Percentiles rank a stretch among this genome's conserved stretches.
Evolutionary conservation across 2,329 filamentous ascomycete species (phyloP).

Genomic region (Exserohilum turcica): DNA sequence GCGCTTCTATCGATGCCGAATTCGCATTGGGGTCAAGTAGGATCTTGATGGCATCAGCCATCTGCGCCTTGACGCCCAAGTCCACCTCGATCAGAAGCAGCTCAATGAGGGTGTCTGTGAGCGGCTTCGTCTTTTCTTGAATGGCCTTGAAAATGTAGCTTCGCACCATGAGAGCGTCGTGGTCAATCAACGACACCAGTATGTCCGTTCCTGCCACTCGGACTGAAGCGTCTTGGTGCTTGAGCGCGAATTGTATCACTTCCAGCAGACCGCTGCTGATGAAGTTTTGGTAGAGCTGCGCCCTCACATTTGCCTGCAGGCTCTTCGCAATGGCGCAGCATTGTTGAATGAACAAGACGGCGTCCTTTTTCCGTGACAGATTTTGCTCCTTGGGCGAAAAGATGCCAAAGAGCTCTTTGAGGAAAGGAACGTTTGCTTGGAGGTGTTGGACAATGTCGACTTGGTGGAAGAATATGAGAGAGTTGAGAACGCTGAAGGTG

Average conservation of each 20-base stretch:
- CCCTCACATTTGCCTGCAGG: slow-evolving; percentile 80
- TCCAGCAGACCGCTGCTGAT: slow-evolving; percentile 83
- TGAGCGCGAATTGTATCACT: slow-evolving; percentile 90
- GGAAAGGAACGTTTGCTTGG: slow-evolving; percentile 77
- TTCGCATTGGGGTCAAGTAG: slow-evolving; percentile 76
- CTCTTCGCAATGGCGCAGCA: slow-evolving; percentile 95
- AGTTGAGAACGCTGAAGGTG: slow-evolving; percentile 96
- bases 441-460: slow-evolving; percentile 96
- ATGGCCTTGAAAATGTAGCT: slow-evolving; percentile 92
- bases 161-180: slow-evolving; percentile 92
- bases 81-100: slow-evolving; percentile 89
- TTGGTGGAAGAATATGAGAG: slow-evolving; percentile 98
- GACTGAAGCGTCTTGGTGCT: slow-evolving; percentile 81
- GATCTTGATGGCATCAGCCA: slow-evolving; percentile 93
- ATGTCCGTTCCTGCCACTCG: slow-evolving; percentile 94
- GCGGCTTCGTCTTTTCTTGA: slow-evolving; percentile 78
- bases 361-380: slow-evolving; percentile 82
- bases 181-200: slow-evolving; percentile 90
- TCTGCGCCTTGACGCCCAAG: slow-evolving; percentile 90
- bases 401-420: slow-evolving; percentile 85
- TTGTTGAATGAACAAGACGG: slow-evolving; percentile 94
- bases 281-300: slow-evolving; percentile 87
- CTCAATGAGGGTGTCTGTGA: slow-evolving; percentile 93
- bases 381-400: slow-evolving; percentile 71
- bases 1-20: slow-evolving; percentile 63